Evolutionary conservation across 768 basidiomycete species (phyloP).

Genomic region (Tulasnella sp.): DNA sequence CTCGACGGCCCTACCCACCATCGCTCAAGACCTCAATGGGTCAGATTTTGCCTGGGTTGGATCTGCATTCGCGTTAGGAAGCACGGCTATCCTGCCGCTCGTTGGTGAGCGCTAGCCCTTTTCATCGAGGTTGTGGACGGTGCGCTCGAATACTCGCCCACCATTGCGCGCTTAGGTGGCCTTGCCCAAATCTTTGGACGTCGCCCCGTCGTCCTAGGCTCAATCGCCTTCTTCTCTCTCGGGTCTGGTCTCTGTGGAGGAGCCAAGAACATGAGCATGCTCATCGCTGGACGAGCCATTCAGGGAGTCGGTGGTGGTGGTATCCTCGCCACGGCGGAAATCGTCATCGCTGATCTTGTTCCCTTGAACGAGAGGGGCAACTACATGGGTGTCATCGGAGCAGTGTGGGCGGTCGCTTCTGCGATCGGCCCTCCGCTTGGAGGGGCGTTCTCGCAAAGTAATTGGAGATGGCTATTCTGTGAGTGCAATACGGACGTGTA

Average conservation of each 20-base stretch:
- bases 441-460: no score
- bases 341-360: conserved; percentile 38
- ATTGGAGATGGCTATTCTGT: conserved; percentile 51
- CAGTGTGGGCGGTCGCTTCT: conserved; percentile 21
- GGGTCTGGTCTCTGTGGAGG: conserved; percentile 37
- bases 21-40: no score
- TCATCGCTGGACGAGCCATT: conserved; percentile 44
- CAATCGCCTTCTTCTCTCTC: no score
- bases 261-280: conserved; percentile 48
- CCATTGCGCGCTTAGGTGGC: conserved; percentile 15
- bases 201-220: no score
- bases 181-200: conserved; percentile 43
- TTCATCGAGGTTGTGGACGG: no score
- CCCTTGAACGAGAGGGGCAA: conserved; percentile 51
- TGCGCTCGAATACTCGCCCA: no score
- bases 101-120: conserved; percentile 41
- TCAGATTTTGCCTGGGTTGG: no score
- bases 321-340: no score
- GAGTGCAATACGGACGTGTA: neutral
- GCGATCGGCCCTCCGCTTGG: conserved; percentile 42
- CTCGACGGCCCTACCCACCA: conserved; percentile 50
- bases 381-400: conserved; percentile 36
- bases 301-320: no score
- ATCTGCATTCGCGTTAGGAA: no score
- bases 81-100: conserved; percentile 50